These are phyloP conservation scores for Chalaropsis thielavioides DNA, from an alignment of 2,329 filamentous ascomycete genomes.

Conservation along the genomic window DNA sequence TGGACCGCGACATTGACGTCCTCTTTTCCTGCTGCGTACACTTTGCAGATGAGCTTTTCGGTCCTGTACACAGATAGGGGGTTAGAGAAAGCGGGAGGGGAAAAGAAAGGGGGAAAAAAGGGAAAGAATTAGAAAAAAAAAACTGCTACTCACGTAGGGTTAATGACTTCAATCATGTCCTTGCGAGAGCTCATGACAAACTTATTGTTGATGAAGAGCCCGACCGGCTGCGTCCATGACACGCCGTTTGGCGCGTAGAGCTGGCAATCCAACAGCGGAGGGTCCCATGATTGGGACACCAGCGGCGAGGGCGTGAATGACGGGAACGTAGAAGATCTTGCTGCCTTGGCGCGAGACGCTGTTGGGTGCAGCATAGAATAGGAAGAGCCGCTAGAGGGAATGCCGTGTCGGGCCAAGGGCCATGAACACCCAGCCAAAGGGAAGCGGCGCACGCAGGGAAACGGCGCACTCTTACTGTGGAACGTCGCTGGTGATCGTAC, in stretches of 20 bases:
- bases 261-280: background rate
- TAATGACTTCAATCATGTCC: conserved; percentile 51
- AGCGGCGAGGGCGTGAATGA: background rate
- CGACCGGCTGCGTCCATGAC: conserved; percentile 56
- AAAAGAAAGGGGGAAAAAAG: background rate
- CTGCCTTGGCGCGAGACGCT: background rate
- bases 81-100: background rate
- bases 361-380: background rate
- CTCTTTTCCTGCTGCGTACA: conserved; percentile 50
- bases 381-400: background rate
- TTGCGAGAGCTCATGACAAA: conserved; percentile 54
- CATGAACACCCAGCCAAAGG: background rate
- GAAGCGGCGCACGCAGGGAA: background rate
- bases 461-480: no score
- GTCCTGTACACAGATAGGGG: conserved; percentile 25
- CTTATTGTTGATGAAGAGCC: conserved; percentile 75
- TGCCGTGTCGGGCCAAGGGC: background rate
- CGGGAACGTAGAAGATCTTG: background rate
- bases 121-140: background rate
- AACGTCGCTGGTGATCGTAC: no score
- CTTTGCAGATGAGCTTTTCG: conserved; percentile 54
- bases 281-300: background rate
- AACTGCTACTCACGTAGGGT: conserved; percentile 43
- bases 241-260: conserved; percentile 63
- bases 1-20: conserved; percentile 58